Base-by-base conservation (phyloP, 208 protist species). In the Leishmania lainsoni region DNA sequence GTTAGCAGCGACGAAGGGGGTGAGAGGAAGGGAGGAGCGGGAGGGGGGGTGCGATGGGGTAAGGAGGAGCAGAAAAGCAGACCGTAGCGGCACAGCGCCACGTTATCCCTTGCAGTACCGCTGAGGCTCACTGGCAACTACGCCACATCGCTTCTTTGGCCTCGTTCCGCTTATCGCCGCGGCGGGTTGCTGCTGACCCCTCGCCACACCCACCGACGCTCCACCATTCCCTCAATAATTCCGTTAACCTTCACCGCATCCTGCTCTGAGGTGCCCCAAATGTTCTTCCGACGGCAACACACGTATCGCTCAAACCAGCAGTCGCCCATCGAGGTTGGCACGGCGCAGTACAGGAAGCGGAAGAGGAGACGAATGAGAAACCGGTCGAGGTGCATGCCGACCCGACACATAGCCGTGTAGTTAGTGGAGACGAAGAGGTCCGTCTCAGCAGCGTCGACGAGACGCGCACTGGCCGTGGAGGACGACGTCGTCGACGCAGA, bases 331-430 rank as follows among this genome's bases (percentile, higher is more conserved):
- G 86, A 48, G 12, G 75, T 76, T 51, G 94, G 94, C 4, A 94
- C 74, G 42, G 52, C 17, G 49, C 84, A 88, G 80, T 94, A 94
- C n/a, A 91, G 17, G 6, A 80, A 68, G 10, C 81, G n/a, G 54
- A 88, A 91, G 39, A 90, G 17, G 1, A 52, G 70, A 12, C 92
- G 88, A 32, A 81, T 79, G 16, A 90, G 74, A 76, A 77, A 87
- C 39, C 94, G 89, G 73, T 97, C 94, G 16, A 97, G 84, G 69
- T 95, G 90, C 92, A 96, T 96, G 54, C 90, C 91, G 20, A 96
- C 84, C 29, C 94, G 92, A 56, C 92, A 97, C 77, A 95, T 87
- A 0, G 94, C 94, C 4, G 70, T 29, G 81, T 89, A 95, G 76
- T 95, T 93, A 0, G 83, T 89, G 8, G 94, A 96, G 17, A 97